These are phyloP conservation scores for Moesziomyces globuligerus DNA, from an alignment of 1,284 basidiomycete genomes.

Conservation along the genomic window DNA sequence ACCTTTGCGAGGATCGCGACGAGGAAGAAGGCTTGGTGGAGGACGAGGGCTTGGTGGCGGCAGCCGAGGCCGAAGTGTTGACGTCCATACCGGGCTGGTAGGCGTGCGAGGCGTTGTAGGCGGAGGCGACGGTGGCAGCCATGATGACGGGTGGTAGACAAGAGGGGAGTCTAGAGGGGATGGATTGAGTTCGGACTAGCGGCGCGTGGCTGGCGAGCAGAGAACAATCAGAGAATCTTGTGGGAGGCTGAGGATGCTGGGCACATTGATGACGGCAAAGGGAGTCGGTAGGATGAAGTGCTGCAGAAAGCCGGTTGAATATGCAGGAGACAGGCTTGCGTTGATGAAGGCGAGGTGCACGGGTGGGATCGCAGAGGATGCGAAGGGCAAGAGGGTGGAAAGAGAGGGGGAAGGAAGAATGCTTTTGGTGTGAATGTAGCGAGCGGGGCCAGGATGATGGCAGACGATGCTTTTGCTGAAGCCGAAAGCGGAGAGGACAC, in stretches of 20 bases:
- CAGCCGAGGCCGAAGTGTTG: constrained; percentile 11
- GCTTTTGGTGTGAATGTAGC: constrained; percentile 15
- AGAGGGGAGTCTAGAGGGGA: not conserved
- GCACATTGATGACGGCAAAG: not conserved
- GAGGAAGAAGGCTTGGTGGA: constrained; percentile 26
- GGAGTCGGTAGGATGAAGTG: not conserved
- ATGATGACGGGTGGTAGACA: constrained; percentile 15
- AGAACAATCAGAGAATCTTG: not conserved
- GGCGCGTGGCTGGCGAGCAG: not conserved
- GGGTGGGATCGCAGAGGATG: constrained; percentile 7
- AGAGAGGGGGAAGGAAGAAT: constrained; percentile 1
- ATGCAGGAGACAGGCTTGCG: not conserved
- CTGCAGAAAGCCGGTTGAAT: not conserved
- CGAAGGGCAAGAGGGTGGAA: not conserved
- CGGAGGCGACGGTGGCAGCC: constrained; percentile 40
- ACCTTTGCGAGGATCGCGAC: constrained; percentile 20
- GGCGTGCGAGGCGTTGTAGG: constrained; percentile 25
- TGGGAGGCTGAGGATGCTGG: not conserved
- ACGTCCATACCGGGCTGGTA: constrained; percentile 26
- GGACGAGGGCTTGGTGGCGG: constrained; percentile 7
- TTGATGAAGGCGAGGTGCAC: constrained; percentile 2
- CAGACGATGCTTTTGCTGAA: constrained; percentile 15
- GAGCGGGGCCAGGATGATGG: not conserved
- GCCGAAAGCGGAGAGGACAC: not conserved
- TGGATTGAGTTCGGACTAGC: not conserved